Base-by-base conservation (phyloP, 345 rosid genomes). In the Syzygium aqueum region DNA sequence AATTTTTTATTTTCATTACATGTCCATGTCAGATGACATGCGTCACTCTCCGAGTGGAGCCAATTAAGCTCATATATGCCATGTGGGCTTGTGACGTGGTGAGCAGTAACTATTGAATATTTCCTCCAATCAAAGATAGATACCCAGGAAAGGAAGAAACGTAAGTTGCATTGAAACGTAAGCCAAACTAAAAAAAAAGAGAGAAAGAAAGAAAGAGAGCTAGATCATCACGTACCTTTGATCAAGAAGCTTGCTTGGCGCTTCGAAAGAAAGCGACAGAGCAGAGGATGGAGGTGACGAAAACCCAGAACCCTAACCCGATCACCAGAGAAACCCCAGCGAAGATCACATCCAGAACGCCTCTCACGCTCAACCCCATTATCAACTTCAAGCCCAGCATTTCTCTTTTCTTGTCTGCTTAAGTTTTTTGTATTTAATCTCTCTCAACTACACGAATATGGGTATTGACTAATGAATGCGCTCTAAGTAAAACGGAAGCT, bases 211-310 rank as follows among this genome's bases (percentile, higher is more conserved):
- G 16, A 65, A 30, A 9, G 7, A 73, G 80, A 73, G 80, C 9
- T 9, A 2, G 80, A 73, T 73, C 46, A 67, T 67, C 13, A 33
- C 7, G 49, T 9, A 33, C 23, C 49, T 8, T 73, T 73, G 77
- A 80, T 87, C 16, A 87, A 87, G 86, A 87, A 27, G 65, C 87
- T 40, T 84, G 86, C 92, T 91, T 96, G 90, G 92, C 93, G 88
- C 95, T 93, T 89, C 91, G 92, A 87, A 95, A 84, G 94, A 97
- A 97, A 89, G 98, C 97, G 77, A 91, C 95, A 51, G 94, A 94
- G 90, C 99, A 96, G 77, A 97, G 95, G 73, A 97, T 82, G 53
- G 93, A 90, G 85, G 98, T 92, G 59, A 94, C 90, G 88, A 94
- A 89, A 84, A 94, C 91, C 90, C 95, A 97, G 88, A 96, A 88